Percentiles rank a stretch among this genome's conserved stretches.
phyloP scores from a whole-genome alignment of 805 yeast species.

The Candida methanosorbosa region DNA sequence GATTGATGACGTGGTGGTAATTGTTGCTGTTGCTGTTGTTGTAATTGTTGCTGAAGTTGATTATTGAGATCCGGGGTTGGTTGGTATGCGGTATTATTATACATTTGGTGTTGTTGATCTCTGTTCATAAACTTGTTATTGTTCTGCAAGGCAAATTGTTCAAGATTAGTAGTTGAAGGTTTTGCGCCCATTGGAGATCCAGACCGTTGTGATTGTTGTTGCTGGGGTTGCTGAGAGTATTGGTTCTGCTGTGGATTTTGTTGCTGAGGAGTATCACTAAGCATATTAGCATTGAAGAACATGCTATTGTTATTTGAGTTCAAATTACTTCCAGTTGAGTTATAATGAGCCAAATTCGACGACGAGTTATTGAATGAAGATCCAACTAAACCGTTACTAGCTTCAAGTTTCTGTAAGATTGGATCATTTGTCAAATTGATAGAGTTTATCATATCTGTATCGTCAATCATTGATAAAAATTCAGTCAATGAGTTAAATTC shows the following conservation, averaged over 20 bases:
- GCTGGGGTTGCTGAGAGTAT: background rate
- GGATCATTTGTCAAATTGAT: slow-evolving; percentile 28
- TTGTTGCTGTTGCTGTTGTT: slow-evolving; percentile 2
- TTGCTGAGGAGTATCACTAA: background rate
- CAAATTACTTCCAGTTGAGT: slow-evolving; percentile 4
- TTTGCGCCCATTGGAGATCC: background rate
- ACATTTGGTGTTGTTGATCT: slow-evolving; percentile 4
- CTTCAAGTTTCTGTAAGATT: slow-evolving; percentile 24
- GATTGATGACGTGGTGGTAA: background rate
- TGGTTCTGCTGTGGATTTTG: background rate
- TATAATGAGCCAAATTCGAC: slow-evolving; percentile 3
- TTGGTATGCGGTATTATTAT: background rate
- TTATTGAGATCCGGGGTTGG: background rate
- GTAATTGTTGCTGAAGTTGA: slow-evolving; percentile 4
- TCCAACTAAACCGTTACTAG: slow-evolving; percentile 8
- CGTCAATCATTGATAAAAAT: slow-evolving; percentile 84
- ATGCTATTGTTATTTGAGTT: slow-evolving; percentile 2
- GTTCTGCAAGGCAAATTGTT: background rate
- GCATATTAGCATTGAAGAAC: slow-evolving; percentile 1
- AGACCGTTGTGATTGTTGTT: background rate
- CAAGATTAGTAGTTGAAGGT: slow-evolving; percentile 4
- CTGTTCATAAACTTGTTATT: slow-evolving; percentile 3
- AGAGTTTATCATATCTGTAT: slow-evolving; percentile 55
- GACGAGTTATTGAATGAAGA: slow-evolving; percentile 14
- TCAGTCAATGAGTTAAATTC: slow-evolving; percentile 88